Conservation (phyloP, 2,329 filamentous ascomycete genomes). For the Pestalotiopsis sp. region DNA sequence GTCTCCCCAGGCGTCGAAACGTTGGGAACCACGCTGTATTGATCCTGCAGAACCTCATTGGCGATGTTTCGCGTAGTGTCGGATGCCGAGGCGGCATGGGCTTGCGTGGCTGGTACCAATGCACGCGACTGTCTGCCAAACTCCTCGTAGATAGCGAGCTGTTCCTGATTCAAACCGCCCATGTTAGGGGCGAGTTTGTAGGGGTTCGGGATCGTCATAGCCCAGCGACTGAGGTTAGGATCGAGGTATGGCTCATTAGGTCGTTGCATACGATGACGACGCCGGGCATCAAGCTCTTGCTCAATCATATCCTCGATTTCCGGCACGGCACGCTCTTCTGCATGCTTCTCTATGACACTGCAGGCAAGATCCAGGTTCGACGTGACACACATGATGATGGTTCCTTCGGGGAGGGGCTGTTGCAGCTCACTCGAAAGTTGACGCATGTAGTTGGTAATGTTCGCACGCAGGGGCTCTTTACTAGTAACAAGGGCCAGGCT, state of each 20-base stretch:
- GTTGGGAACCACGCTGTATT: conserved; percentile 55
- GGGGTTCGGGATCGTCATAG: conserved; percentile 88
- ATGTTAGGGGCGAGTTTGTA: conserved; percentile 77
- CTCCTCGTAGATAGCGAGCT: conserved; percentile 95
- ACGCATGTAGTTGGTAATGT: conserved; percentile 96
- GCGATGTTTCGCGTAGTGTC: conserved; percentile 62
- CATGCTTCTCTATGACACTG: conserved; percentile 90
- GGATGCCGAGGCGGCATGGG: conserved; percentile 57
- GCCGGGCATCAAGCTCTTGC: conserved; percentile 73
- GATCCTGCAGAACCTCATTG: conserved; percentile 65
- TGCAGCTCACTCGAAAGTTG: conserved; percentile 67
- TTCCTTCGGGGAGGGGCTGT: conserved; percentile 85
- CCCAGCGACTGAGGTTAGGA: conserved; percentile 81
- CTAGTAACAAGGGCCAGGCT: conserved; percentile 96
- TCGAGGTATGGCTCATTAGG: conserved; percentile 86
- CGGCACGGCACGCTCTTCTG: conserved; percentile 86
- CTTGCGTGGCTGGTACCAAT: conserved; percentile 51
- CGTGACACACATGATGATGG: conserved; percentile 98
- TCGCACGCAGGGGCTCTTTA: conserved; percentile 93
- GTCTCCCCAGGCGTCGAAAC: conserved; percentile 62
- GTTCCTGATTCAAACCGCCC: conserved; percentile 80
- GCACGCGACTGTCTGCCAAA: conserved; percentile 84
- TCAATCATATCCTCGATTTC: conserved; percentile 96
- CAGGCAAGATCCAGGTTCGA: conserved; percentile 95
- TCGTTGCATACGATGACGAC: conserved; percentile 71